Percentiles rank a stretch among this genome's conserved stretches.
These are phyloP conservation scores for Russula ochroleuca DNA, from an alignment of 768 basidiomycete species.

Conservation along the genomic window DNA sequence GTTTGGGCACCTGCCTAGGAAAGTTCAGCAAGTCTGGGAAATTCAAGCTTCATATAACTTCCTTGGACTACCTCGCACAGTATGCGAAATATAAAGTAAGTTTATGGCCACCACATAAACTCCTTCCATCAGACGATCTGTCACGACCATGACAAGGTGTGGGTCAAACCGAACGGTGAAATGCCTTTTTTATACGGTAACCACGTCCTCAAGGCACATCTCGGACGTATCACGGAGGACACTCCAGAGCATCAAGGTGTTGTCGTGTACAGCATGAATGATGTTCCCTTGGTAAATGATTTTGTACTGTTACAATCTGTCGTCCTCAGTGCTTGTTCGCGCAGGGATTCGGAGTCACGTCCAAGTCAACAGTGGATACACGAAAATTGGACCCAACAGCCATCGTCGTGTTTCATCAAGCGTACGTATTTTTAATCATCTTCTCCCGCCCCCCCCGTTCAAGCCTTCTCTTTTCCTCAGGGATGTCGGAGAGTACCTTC, in stretches of 20 bases:
- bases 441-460: neutral
- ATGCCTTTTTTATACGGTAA: conserved; percentile 99
- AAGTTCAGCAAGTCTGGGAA: conserved; percentile 97
- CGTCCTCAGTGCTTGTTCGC: conserved; percentile 5
- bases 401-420: conserved; percentile 98
- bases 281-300: conserved; percentile 71
- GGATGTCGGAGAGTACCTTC: conserved; percentile 96
- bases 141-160: conserved; percentile 53
- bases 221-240: conserved; percentile 98
- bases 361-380: conserved; percentile 92
- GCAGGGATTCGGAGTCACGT: conserved; percentile 97
- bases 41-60: conserved; percentile 94
- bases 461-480: conserved; percentile 38
- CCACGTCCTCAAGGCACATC: conserved; percentile 95
- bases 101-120: neutral
- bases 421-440: conserved; percentile 47
- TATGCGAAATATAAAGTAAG: conserved; percentile 96
- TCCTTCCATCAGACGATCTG: neutral
- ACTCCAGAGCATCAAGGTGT: conserved; percentile 99
- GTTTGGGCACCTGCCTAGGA: conserved; percentile 93
- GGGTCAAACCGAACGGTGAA: conserved; percentile 99
- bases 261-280: conserved; percentile 93
- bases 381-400: conserved; percentile 95
- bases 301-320: conserved; percentile 2
- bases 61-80: conserved; percentile 88